phyloP scores from a whole-genome alignment of 441 rosid species.

The Euphorbia celastroides region DNA sequence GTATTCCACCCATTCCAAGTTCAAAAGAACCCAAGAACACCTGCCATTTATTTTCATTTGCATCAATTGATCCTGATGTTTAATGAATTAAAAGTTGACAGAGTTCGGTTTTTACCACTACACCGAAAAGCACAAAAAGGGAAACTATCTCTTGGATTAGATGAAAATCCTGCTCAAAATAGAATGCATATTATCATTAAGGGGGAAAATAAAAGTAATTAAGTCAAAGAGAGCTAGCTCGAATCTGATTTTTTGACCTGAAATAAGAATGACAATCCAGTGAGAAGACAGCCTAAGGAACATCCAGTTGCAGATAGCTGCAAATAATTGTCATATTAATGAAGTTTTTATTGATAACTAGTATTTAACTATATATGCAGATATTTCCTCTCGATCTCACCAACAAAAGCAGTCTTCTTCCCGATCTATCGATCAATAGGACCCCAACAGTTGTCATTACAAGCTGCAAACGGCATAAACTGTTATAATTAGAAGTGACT shows the following conservation, averaged over 20 bases:
- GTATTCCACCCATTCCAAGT: constrained; percentile 20
- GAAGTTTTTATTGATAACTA: neutral
- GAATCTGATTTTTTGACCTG: neutral
- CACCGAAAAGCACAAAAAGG: constrained; percentile 8
- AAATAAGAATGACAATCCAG: constrained; percentile 12
- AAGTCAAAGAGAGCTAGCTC: neutral
- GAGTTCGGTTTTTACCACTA: constrained; percentile 3
- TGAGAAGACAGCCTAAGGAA: constrained; percentile 8
- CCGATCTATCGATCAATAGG: neutral
- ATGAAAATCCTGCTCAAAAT: constrained; percentile 9
- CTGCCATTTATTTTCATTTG: neutral
- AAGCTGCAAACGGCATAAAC: neutral
- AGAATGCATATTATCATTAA: neutral
- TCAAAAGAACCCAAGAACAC: constrained; percentile 8
- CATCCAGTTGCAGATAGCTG: constrained; percentile 6
- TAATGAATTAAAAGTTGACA: neutral
- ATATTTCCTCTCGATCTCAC: neutral
- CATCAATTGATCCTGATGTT: neutral
- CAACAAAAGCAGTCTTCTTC: constrained; percentile 10
- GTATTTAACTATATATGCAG: neutral
- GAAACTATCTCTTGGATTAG: neutral
- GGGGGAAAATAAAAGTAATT: neutral
- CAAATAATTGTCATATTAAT: neutral
- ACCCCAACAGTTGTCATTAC: neutral
- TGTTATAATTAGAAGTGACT: neutral